Percentiles rank a stretch among this genome's conserved stretches.
Evolutionary conservation across 495 filamentous ascomycete species (phyloP).

Genomic region (Aspergillus nidulans): DNA sequence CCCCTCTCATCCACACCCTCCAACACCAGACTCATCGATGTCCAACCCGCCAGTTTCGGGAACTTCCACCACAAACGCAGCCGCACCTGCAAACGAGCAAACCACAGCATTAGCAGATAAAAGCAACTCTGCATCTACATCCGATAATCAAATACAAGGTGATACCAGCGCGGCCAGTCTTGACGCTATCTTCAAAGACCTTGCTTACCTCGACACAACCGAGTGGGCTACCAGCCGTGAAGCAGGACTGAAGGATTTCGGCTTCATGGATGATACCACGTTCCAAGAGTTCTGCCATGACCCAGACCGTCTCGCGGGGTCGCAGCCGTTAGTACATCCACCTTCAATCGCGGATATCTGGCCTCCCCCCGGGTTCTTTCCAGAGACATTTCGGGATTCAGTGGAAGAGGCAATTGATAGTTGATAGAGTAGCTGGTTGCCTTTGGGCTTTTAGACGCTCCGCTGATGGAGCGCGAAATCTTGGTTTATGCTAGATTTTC

Average conservation of each 20-base stretch:
- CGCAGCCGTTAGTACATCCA: conserved; percentile 40
- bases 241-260: conserved; percentile 54
- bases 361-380: conserved; percentile 46
- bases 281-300: conserved; percentile 53
- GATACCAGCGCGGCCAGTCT: conserved; percentile 31
- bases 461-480: too few species aligned
- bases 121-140: conserved; percentile 11
- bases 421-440: too few species aligned
- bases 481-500: background rate
- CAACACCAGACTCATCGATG: conserved; percentile 28
- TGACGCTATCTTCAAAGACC: conserved; percentile 59
- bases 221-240: conserved; percentile 52
- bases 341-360: conserved; percentile 45
- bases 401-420: conserved; percentile 24
- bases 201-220: conserved; percentile 58
- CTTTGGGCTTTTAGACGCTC: too few species aligned
- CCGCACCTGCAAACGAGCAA: conserved; percentile 10
- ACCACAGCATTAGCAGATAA: conserved; percentile 17
- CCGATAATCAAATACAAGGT: conserved; percentile 3
- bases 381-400: conserved; percentile 39
- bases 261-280: conserved; percentile 51
- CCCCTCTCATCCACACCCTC: conserved; percentile 24
- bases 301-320: conserved; percentile 43
- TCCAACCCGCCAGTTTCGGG: conserved; percentile 22
- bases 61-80: conserved; percentile 4